These are phyloP conservation scores for Barnettozyma wickerhamii DNA, from an alignment of 805 yeast species.

Conservation along the genomic window DNA sequence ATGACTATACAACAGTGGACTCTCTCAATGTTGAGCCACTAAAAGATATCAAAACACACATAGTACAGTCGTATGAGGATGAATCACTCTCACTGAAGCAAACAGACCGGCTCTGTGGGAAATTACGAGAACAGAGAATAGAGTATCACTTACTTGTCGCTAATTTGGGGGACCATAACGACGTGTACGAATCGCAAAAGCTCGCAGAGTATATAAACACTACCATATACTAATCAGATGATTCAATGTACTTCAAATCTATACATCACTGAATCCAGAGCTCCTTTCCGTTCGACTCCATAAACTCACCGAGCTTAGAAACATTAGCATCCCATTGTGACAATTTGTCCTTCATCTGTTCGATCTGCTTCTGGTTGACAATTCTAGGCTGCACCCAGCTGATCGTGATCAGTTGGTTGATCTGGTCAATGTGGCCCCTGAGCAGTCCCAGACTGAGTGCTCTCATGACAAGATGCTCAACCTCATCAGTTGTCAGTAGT, in stretches of 20 bases:
- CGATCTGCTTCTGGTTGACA: slow-evolving; percentile 77
- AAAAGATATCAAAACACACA: slow-evolving; percentile 22
- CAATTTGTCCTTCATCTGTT: slow-evolving; percentile 67
- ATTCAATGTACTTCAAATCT: too few species aligned
- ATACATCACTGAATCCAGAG: slow-evolving; percentile 46
- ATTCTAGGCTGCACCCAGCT: slow-evolving; percentile 97
- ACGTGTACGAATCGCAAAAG: slow-evolving; percentile 45
- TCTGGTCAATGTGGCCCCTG: slow-evolving; percentile 89
- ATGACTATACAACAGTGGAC: slow-evolving; percentile 25
- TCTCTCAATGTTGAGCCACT: slow-evolving; percentile 1
- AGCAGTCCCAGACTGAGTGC: slow-evolving; percentile 80
- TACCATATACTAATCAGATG: too few species aligned
- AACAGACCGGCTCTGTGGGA: slow-evolving; percentile 34
- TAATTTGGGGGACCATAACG: slow-evolving; percentile 59
- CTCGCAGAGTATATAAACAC: slow-evolving; percentile 32
- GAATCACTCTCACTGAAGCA: slow-evolving; percentile 58
- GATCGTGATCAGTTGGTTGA: slow-evolving; percentile 68
- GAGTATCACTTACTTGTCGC: slow-evolving; percentile 26
- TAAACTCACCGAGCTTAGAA: slow-evolving; percentile 53
- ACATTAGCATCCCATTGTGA: slow-evolving; percentile 78
- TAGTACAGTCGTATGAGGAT: slow-evolving; percentile 63
- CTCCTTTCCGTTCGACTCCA: slow-evolving; percentile 57
- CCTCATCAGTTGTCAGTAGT: slow-evolving; percentile 54
- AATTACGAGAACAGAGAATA: slow-evolving; percentile 26
- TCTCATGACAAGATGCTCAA: slow-evolving; percentile 88